Percentiles rank a stretch among this genome's conserved stretches.
Evolutionary conservation across 2,329 filamentous ascomycete genomes (phyloP).

Genomic region (Pseudogymnoascus sp.): DNA sequence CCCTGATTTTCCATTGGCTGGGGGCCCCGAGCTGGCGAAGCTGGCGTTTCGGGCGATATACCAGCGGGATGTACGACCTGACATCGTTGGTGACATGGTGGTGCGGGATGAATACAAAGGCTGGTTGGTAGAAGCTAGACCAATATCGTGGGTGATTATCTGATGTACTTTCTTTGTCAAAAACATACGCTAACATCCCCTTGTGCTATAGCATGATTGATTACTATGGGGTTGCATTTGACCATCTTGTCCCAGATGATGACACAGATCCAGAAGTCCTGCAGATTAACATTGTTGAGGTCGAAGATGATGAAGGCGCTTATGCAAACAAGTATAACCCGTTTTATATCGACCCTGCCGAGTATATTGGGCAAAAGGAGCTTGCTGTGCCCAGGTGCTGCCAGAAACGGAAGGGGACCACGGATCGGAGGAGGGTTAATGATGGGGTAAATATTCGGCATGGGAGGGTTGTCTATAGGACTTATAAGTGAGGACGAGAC

Average conservation of each 20-base stretch:
- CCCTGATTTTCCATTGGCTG: conserved; percentile 8
- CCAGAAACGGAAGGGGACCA: conserved; percentile 31
- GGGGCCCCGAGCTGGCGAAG: conserved; percentile 12
- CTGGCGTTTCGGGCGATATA: conserved; percentile 13
- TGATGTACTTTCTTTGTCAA: not conserved
- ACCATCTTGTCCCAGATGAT: conserved; percentile 30
- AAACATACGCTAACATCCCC: not conserved
- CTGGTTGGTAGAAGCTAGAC: conserved; percentile 11
- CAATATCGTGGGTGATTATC: conserved; percentile 7
- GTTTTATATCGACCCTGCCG: conserved; percentile 29
- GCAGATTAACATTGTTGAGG: conserved; percentile 35
- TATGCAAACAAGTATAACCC: conserved; percentile 30
- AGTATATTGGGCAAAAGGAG: conserved; percentile 33
- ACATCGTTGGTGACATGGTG: conserved; percentile 12
- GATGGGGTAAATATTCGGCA: conserved; percentile 15
- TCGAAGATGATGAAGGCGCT: conserved; percentile 28
- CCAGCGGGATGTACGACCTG: conserved; percentile 8
- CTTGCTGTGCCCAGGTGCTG: conserved; percentile 36
- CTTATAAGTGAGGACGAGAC: not conserved
- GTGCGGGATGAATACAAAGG: conserved; percentile 14
- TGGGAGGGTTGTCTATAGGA: conserved; percentile 12
- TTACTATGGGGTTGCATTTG: conserved; percentile 36
- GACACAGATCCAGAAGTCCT: conserved; percentile 33
- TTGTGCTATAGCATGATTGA: conserved; percentile 16
- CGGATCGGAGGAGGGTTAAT: conserved; percentile 29